These are phyloP conservation scores for Lachnellula hyalina DNA, from an alignment of 2,329 filamentous ascomycete species.

Conservation along the genomic window DNA sequence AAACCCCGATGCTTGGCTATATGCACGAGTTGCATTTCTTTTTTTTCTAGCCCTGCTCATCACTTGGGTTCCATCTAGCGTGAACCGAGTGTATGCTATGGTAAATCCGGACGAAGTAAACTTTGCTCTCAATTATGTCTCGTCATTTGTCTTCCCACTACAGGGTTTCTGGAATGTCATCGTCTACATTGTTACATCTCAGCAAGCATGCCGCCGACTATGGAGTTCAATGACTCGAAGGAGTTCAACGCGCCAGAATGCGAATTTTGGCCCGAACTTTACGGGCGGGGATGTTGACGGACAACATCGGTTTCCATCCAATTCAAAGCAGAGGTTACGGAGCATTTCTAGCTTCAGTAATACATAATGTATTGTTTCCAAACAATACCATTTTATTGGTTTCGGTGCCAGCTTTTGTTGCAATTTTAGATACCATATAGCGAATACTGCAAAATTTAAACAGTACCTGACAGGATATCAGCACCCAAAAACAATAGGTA, in stretches of 20 bases:
- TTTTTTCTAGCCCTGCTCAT: conserved; percentile 65
- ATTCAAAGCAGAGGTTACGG: conserved; percentile 6
- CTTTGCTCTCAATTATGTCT: conserved; percentile 9
- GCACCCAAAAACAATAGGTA: no score
- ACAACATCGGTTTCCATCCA: not conserved
- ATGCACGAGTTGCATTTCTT: conserved; percentile 61
- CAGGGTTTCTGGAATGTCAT: conserved; percentile 79
- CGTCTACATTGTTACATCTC: conserved; percentile 67
- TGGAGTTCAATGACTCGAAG: not conserved
- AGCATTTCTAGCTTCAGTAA: conserved; percentile 3
- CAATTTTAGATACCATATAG: no score
- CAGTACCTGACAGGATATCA: no score
- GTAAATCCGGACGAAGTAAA: not conserved
- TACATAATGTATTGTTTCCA: not conserved
- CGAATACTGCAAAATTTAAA: no score
- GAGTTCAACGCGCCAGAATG: not conserved
- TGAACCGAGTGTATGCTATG: conserved; percentile 11
- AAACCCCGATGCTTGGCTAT: conserved; percentile 54
- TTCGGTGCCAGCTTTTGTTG: no score
- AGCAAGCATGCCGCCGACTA: conserved; percentile 35
- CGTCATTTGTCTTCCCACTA: conserved; percentile 31
- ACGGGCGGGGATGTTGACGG: not conserved
- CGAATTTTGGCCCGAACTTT: not conserved
- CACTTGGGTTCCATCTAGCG: conserved; percentile 47
- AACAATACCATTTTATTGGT: no score